phyloP scores from a whole-genome alignment of 2,329 filamentous ascomycete genomes.

The Neopestalotiopsis sp. region DNA sequence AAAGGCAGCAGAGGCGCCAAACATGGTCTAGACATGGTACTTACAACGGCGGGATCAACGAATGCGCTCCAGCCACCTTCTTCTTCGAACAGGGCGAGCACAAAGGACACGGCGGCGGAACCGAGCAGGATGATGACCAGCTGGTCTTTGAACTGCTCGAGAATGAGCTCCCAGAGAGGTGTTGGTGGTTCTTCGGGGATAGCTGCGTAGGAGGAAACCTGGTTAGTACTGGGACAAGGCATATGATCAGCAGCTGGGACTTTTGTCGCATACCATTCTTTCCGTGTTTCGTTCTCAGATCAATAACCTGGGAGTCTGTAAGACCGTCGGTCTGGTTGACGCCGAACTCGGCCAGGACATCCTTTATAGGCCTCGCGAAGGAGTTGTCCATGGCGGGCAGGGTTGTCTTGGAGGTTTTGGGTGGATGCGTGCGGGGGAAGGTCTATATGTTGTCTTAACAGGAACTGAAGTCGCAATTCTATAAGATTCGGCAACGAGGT shows the following conservation, averaged over 20 bases:
- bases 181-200: constrained; percentile 90
- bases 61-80: constrained; percentile 96
- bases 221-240: constrained; percentile 9
- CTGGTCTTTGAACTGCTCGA: constrained; percentile 99
- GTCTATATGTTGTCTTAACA: constrained; percentile 25
- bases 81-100: constrained; percentile 90
- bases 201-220: constrained; percentile 42
- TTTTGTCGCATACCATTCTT: constrained; percentile 64
- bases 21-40: constrained; percentile 42
- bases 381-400: constrained; percentile 63
- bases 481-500: not conserved
- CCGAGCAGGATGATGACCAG: constrained; percentile 93
- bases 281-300: constrained; percentile 64
- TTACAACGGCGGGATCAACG: constrained; percentile 91
- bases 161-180: constrained; percentile 92
- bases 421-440: not conserved
- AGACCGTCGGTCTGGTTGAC: constrained; percentile 63
- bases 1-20: not conserved
- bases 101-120: constrained; percentile 92
- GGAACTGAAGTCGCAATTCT: constrained; percentile 12
- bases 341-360: constrained; percentile 64
- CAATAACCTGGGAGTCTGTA: constrained; percentile 61
- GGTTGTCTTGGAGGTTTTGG: constrained; percentile 22
- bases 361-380: constrained; percentile 61
- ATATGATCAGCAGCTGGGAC: not conserved